Conservation (phyloP, 2,329 filamentous ascomycete species). For the Cordyceps fumosorosea region DNA sequence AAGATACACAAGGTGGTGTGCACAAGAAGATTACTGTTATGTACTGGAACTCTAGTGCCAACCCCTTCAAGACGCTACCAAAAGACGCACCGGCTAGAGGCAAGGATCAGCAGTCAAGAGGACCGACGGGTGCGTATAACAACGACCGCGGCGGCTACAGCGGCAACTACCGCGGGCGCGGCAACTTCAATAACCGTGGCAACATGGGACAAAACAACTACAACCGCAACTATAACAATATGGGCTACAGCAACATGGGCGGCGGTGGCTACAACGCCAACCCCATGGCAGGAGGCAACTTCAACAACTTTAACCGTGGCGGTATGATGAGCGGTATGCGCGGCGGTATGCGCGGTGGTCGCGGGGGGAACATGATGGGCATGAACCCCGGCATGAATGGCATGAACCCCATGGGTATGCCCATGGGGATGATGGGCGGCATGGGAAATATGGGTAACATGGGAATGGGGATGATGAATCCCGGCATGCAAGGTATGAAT, state of each 20-base stretch:
- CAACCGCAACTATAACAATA: slow-evolving; percentile 38
- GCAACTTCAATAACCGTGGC: slow-evolving; percentile 39
- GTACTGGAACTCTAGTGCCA: slow-evolving; percentile 64
- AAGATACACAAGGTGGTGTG: slow-evolving; percentile 43
- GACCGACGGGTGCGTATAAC: slow-evolving; percentile 43
- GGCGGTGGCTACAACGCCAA: slow-evolving; percentile 38
- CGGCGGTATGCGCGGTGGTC: slow-evolving; percentile 45
- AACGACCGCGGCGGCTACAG: slow-evolving; percentile 41
- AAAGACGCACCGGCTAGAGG: slow-evolving; percentile 69
- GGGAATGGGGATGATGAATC: slow-evolving; percentile 26
- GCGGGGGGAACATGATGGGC: slow-evolving; percentile 41
- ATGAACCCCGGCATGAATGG: slow-evolving; percentile 34
- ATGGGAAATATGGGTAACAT: slow-evolving; percentile 35
- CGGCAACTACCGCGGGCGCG: slow-evolving; percentile 47
- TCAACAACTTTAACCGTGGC: slow-evolving; percentile 42
- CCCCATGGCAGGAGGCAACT: slow-evolving; percentile 47
- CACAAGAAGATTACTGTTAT: slow-evolving; percentile 67
- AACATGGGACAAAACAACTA: slow-evolving; percentile 41
- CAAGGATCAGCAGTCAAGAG: slow-evolving; percentile 55
- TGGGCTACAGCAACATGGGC: slow-evolving; percentile 38
- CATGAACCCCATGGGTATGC: slow-evolving; percentile 28
- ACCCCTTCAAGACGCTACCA: slow-evolving; percentile 85
- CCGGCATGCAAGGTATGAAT: slow-evolving; percentile 30
- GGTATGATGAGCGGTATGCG: slow-evolving; percentile 43
- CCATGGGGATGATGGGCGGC: slow-evolving; percentile 45